phyloP scores from a whole-genome alignment of 495 filamentous ascomycete species.

The Penicillium waksmanii region DNA sequence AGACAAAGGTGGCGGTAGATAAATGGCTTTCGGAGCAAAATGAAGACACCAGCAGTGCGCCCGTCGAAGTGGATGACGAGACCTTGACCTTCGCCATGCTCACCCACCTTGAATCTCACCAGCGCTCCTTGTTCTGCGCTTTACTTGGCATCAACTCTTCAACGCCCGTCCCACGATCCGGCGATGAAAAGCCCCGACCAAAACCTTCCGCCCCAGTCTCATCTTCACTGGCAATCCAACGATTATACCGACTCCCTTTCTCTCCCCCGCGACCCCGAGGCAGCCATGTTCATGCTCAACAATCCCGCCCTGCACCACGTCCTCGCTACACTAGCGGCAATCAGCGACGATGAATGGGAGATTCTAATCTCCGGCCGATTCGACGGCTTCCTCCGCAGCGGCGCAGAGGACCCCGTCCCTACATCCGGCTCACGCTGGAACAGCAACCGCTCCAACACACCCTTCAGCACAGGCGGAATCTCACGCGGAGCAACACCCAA shows the following conservation, averaged over 20 bases:
- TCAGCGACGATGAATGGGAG: slow-evolving; percentile 91
- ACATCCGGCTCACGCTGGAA: slow-evolving; percentile 30
- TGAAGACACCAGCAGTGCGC: slow-evolving; percentile 69
- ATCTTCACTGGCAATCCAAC: slow-evolving; percentile 75
- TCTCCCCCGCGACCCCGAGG: slow-evolving; percentile 79
- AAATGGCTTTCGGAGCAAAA: slow-evolving; percentile 82
- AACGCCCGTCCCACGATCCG: slow-evolving; percentile 45
- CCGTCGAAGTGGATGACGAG: slow-evolving; percentile 87
- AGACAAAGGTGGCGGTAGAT: slow-evolving; percentile 82
- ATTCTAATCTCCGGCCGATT: slow-evolving; percentile 95
- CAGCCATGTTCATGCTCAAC: slow-evolving; percentile 85
- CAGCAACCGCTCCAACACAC: slow-evolving; percentile 48
- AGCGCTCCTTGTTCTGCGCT: slow-evolving; percentile 76
- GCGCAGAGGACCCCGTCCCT: slow-evolving; percentile 68
- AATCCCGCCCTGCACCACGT: slow-evolving; percentile 82
- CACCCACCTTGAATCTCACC: slow-evolving; percentile 77
- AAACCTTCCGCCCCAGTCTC: slow-evolving; percentile 71
- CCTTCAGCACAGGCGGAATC: slow-evolving; percentile 44
- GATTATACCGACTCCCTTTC: slow-evolving; percentile 74
- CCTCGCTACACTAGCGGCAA: slow-evolving; percentile 82
- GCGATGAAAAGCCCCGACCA: slow-evolving; percentile 53
- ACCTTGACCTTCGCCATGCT: slow-evolving; percentile 91
- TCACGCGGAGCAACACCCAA: slow-evolving; percentile 46
- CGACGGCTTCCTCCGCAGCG: slow-evolving; percentile 94
- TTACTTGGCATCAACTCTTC: slow-evolving; percentile 70